phyloP scores from a whole-genome alignment of 2,329 filamentous ascomycete species.

The Diaporthe nobilis region DNA sequence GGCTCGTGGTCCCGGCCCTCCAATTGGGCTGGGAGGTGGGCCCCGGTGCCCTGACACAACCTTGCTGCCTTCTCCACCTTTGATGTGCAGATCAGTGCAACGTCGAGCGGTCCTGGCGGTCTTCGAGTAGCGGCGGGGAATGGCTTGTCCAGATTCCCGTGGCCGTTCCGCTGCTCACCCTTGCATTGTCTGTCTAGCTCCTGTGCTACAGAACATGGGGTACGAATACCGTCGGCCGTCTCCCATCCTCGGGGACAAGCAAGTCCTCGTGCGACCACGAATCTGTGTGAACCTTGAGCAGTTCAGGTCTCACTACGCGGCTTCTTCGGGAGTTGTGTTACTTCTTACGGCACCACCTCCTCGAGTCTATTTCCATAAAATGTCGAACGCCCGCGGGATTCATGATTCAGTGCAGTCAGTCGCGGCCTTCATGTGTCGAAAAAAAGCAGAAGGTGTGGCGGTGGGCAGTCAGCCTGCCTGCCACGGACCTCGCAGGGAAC shows the following conservation, averaged over 20 bases:
- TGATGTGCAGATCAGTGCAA: conserved; percentile 31
- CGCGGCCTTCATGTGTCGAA: background rate
- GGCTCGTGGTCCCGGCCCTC: conserved; percentile 17
- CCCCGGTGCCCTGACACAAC: conserved; percentile 4
- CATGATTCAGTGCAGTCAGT: conserved; percentile 13
- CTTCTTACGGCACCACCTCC: background rate
- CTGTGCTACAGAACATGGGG: background rate
- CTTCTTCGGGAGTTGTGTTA: background rate
- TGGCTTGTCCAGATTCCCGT: conserved; percentile 15
- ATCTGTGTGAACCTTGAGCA: background rate
- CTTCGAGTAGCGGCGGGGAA: conserved; percentile 18
- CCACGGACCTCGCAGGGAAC: background rate
- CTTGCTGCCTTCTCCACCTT: conserved; percentile 26
- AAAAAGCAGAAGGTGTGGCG: background rate
- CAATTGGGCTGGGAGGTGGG: conserved; percentile 3
- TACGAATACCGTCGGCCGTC: background rate
- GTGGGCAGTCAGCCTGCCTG: background rate
- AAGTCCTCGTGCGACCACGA: background rate
- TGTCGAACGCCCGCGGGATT: background rate
- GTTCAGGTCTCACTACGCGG: background rate
- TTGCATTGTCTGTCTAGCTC: background rate
- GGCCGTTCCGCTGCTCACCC: conserved; percentile 8
- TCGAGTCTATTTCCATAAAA: conserved; percentile 11
- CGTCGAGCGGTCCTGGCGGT: conserved; percentile 31
- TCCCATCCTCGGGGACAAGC: background rate